Percentiles rank a stretch among this genome's conserved stretches.
phyloP scores from a whole-genome alignment of 2,329 filamentous ascomycete genomes.

The Zymoseptoria crescenta region DNA sequence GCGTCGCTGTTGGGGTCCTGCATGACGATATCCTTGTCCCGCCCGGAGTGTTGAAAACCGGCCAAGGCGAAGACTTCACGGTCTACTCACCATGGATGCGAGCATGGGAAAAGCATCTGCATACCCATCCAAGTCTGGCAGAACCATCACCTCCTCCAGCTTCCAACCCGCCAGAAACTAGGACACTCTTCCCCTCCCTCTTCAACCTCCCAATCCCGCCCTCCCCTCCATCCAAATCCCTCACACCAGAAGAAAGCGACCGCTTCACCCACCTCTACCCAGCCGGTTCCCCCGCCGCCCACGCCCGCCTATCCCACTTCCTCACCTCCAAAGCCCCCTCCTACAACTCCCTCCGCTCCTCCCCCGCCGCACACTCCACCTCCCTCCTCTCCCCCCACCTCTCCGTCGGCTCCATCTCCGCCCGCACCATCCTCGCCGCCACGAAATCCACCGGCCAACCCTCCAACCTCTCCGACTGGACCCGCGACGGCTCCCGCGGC shows the following conservation, averaged over 20 bases:
- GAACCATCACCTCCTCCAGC: slow-evolving; percentile 52
- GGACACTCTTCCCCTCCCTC: slow-evolving; percentile 44
- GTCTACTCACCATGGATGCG: slow-evolving; percentile 80
- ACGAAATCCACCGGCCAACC: slow-evolving; percentile 57
- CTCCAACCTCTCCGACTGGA: slow-evolving; percentile 48
- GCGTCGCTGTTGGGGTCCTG: slow-evolving; percentile 60
- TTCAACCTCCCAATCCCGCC: slow-evolving; percentile 56
- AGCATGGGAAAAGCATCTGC: slow-evolving; percentile 65
- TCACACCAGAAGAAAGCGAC: slow-evolving; percentile 52
- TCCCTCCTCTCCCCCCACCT: slow-evolving; percentile 66
- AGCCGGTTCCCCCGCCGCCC: slow-evolving; percentile 66
- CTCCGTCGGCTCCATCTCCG: slow-evolving; percentile 58
- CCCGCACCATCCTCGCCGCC: slow-evolving; percentile 56
- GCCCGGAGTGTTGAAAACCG: slow-evolving; percentile 60
- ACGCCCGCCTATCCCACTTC: slow-evolving; percentile 57
- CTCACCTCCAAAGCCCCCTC: slow-evolving; percentile 53
- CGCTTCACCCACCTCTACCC: slow-evolving; percentile 59
- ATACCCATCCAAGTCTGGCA: slow-evolving; percentile 60
- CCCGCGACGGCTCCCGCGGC: slow-evolving; percentile 36
- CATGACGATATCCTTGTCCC: slow-evolving; percentile 79
- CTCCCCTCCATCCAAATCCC: slow-evolving; percentile 54
- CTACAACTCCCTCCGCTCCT: slow-evolving; percentile 60
- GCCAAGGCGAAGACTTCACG: slow-evolving; percentile 68
- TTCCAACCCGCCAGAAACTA: slow-evolving; percentile 46
- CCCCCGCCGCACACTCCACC: slow-evolving; percentile 56